Evolutionary conservation across 768 basidiomycete genomes (phyloP).

Genomic region (Pulveroboletus ravenelii): DNA sequence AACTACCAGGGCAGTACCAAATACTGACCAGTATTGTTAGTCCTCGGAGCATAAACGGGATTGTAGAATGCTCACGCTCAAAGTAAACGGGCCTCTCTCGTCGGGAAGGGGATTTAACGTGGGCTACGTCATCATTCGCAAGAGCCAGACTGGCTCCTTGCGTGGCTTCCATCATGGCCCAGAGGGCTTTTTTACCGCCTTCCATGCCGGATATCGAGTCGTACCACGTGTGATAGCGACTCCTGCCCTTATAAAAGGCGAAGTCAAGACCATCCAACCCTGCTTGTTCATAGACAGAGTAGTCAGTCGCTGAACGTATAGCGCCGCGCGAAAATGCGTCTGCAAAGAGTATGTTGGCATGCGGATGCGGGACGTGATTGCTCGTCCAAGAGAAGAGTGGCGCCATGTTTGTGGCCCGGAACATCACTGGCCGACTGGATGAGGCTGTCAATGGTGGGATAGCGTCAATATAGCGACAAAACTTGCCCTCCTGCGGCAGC

Average conservation of each 20-base stretch:
- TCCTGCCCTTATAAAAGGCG: constrained; percentile 72
- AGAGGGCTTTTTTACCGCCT: constrained; percentile 55
- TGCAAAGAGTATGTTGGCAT: constrained; percentile 63
- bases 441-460: not conserved
- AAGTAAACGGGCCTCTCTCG: constrained; percentile 54
- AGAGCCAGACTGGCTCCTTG: constrained; percentile 52
- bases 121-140: constrained; percentile 39
- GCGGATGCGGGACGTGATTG: constrained; percentile 55
- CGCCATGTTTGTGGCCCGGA: constrained; percentile 61
- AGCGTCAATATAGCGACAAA: not conserved
- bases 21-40: constrained; percentile 41
- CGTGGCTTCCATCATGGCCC: constrained; percentile 75
- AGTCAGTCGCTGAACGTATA: constrained; percentile 71
- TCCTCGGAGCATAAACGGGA: not conserved
- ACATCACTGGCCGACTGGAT: constrained; percentile 66
- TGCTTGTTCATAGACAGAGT: constrained; percentile 53
- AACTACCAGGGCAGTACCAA: constrained; percentile 49
- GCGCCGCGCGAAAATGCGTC: constrained; percentile 65
- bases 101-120: constrained; percentile 20
- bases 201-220: constrained; percentile 60
- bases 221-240: constrained; percentile 71
- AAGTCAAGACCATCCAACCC: constrained; percentile 71
- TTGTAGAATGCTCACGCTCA: constrained; percentile 49
- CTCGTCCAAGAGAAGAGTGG: constrained; percentile 50
- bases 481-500: constrained; percentile 72